Conservation (phyloP, 2,329 filamentous ascomycete genomes). For the Botryotinia convoluta region DNA sequence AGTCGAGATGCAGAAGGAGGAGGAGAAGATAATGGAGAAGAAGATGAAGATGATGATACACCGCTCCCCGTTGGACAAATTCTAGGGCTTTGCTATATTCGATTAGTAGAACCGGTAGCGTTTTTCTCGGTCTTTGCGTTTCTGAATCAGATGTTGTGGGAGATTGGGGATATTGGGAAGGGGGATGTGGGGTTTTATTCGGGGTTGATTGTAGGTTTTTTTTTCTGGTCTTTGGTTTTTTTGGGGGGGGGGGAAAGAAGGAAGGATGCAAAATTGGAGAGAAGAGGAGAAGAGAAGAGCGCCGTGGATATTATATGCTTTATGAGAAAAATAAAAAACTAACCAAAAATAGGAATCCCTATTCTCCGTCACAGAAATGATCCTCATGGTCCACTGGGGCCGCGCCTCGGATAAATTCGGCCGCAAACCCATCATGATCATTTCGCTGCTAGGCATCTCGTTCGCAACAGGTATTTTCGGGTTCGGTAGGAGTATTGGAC, state of each 20-base stretch:
- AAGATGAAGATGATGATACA: slow-evolving; percentile 40
- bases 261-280: no score
- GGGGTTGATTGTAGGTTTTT: slow-evolving; percentile 57
- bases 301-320: not conserved
- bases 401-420: slow-evolving; percentile 64
- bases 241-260: not conserved
- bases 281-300: not conserved
- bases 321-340: not conserved
- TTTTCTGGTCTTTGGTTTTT: not conserved
- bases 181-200: slow-evolving; percentile 77
- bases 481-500: slow-evolving; percentile 60
- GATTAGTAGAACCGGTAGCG: slow-evolving; percentile 72
- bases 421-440: slow-evolving; percentile 69
- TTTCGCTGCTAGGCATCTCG: slow-evolving; percentile 62
- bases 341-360: slow-evolving; percentile 51
- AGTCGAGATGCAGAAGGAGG: not conserved
- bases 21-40: not conserved
- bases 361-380: slow-evolving; percentile 73
- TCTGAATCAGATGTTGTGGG: slow-evolving; percentile 72
- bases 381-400: slow-evolving; percentile 76
- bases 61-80: slow-evolving; percentile 65
- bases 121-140: slow-evolving; percentile 83
- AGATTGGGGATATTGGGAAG: slow-evolving; percentile 58
- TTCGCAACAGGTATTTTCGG: slow-evolving; percentile 65
- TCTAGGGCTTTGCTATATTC: slow-evolving; percentile 68